Conservation (phyloP, 1,139 yeast species). For the Candida sp. region DNA sequence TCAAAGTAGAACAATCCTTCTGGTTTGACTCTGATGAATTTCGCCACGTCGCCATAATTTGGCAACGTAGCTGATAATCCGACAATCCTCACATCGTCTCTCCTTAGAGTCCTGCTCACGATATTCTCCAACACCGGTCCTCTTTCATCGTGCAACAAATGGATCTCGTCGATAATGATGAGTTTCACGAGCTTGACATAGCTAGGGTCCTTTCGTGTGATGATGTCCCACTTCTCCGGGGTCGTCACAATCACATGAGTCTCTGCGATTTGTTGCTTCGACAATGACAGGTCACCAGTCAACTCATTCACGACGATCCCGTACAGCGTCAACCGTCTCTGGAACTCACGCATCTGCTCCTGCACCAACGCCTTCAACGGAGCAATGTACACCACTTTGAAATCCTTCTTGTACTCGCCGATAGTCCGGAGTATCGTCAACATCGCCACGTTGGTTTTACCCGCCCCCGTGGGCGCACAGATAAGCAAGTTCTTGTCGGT, state of each 20-base stretch:
- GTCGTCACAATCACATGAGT: constrained; percentile 92
- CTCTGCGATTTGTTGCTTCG: constrained; percentile 74
- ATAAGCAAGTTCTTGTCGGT: constrained; percentile 74
- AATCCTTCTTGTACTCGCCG: constrained; percentile 57
- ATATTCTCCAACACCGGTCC: constrained; percentile 95
- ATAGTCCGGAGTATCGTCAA: constrained; percentile 70
- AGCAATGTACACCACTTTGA: constrained; percentile 89
- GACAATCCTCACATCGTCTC: constrained; percentile 62
- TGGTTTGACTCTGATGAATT: constrained; percentile 71
- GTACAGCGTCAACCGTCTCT: constrained; percentile 63
- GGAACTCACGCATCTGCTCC: constrained; percentile 91
- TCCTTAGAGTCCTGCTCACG: constrained; percentile 73
- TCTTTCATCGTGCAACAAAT: constrained; percentile 90
- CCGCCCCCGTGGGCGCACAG: constrained; percentile 99
- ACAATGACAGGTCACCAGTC: constrained; percentile 88
- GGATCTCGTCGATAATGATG: constrained; percentile 93
- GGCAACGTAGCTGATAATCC: constrained; percentile 97
- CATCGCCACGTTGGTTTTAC: constrained; percentile 96
- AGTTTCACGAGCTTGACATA: constrained; percentile 68
- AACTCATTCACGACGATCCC: constrained; percentile 84
- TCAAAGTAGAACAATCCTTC: constrained; percentile 80
- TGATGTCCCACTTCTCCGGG: constrained; percentile 97
- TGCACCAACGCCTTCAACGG: constrained; percentile 96
- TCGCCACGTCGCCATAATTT: constrained; percentile 87
- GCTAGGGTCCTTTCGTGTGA: constrained; percentile 72